A percentile compares a stretch with the other conserved stretches of the same genome.
phyloP scores from a whole-genome alignment of 768 basidiomycete genomes.

The Phlebiopsis flavidoalba region DNA sequence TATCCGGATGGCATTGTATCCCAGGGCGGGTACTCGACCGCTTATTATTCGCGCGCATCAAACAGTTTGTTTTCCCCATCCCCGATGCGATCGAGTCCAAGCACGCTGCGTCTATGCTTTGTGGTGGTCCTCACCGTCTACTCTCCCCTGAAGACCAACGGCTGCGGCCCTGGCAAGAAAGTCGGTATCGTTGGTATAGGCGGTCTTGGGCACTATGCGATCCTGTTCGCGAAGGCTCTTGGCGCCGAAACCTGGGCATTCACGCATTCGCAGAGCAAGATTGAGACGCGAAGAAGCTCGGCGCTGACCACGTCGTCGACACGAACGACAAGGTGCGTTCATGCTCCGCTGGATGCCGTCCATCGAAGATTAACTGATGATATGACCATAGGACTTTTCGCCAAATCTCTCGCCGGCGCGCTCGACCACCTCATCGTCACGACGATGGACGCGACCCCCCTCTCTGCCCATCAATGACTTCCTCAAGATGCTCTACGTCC shows the following conservation, averaged over 20 bases:
- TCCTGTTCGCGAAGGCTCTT: slow-evolving; percentile 47
- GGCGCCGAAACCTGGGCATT: slow-evolving; percentile 56
- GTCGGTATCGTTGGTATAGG: slow-evolving; percentile 67
- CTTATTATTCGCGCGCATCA: slow-evolving; percentile 39
- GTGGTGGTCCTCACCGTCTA: slow-evolving; percentile 61
- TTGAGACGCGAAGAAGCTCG: slow-evolving; percentile 54
- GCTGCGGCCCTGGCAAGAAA: slow-evolving; percentile 53
- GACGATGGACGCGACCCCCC: slow-evolving; percentile 18
- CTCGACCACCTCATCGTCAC: slow-evolving; percentile 50
- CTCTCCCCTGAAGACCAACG: slow-evolving; percentile 53
- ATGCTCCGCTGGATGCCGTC: background rate
- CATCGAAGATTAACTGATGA: background rate
- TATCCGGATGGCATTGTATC: slow-evolving; percentile 36
- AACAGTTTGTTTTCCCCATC: slow-evolving; percentile 52
- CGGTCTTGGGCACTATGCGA: slow-evolving; percentile 40
- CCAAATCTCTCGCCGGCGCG: slow-evolving; percentile 29
- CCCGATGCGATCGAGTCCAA: slow-evolving; percentile 48
- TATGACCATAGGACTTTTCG: slow-evolving; percentile 29
- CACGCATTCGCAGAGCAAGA: slow-evolving; percentile 48
- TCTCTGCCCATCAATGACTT: slow-evolving; percentile 24
- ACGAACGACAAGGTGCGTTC: slow-evolving; percentile 31
- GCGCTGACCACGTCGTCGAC: slow-evolving; percentile 48
- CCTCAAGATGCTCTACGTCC: slow-evolving; percentile 42
- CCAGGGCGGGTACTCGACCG: slow-evolving; percentile 44
- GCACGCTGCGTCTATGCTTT: slow-evolving; percentile 59